phyloP scores from a whole-genome alignment of 306 rosid species.

The Acacia melanoxylon region DNA sequence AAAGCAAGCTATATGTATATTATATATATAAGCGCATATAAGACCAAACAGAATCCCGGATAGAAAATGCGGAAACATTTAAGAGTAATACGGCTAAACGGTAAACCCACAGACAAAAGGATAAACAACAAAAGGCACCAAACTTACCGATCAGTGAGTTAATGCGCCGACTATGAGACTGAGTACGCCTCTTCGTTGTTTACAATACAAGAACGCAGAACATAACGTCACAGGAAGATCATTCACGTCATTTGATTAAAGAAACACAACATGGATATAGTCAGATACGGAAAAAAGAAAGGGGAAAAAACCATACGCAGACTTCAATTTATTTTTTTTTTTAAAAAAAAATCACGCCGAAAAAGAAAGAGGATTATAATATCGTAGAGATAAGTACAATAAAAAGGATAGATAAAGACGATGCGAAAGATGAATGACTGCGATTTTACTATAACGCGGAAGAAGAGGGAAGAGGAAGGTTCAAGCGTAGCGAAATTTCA shows the following conservation, averaged over 20 bases:
- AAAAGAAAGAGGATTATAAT: not conserved
- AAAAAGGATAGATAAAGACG: not conserved
- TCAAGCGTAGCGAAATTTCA: not conserved
- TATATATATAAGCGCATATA: not conserved
- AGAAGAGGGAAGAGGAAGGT: not conserved
- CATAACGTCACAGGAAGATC: not conserved
- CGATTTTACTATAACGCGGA: not conserved
- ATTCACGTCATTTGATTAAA: constrained; percentile 18
- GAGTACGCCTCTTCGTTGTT: constrained; percentile 23
- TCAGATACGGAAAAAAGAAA: not conserved
- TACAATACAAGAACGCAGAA: constrained; percentile 9
- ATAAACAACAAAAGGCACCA: constrained; percentile 6
- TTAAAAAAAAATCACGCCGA: not conserved
- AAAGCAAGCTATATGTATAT: not conserved
- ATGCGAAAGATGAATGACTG: not conserved
- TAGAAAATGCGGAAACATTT: not conserved
- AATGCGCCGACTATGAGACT: constrained; percentile 14
- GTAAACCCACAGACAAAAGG: not conserved
- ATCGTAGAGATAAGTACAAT: not conserved
- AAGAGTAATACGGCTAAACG: not conserved
- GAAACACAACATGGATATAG: not conserved
- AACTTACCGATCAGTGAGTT: not conserved
- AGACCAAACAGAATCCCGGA: constrained; percentile 5
- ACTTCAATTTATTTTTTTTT: not conserved
- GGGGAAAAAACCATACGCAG: not conserved